Base-by-base conservation (phyloP, 345 rosid genomes). In the Excoecaria cochinchinensis region DNA sequence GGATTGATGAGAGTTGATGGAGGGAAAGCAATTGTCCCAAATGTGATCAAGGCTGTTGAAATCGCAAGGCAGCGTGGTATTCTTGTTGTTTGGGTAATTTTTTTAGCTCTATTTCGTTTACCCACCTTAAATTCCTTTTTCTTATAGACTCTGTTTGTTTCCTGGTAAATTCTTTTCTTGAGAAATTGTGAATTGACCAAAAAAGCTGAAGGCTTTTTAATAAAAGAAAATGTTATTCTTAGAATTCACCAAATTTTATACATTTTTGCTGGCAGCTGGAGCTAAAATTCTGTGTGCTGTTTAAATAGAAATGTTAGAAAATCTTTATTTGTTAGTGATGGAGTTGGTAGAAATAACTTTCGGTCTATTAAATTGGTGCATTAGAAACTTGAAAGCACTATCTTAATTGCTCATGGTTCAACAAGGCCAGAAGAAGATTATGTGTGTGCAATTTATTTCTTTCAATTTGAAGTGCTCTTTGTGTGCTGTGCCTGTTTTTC, bases 41-140 rank as follows among this genome's bases (percentile, higher is more conserved):
- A 88, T 74, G 97, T 95, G 19, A 72, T 95, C 5, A 85, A 78
- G 76, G 82, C 89, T 5, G 92, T 92, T 48, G 90, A 89, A 57
- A 75, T 87, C 71, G 90, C 97, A 21, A 85, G 99, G 89, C 82
- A 82, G 79, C 92, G 86, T 66, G 92, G 91, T n/a, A 67, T 91
- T 66, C 90, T 90, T 63, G 89, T 95, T 0, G 80, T 89, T 66
- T 95, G 97, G 97, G 97, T 95, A 88, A 31, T 31, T 68, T 52
- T 5, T 47, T 44, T n/a, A 3, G 14, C 55, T 3, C 15, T 51
- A 11, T 51, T 17, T 51, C 31, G 16, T 17, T 51, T 17, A 8
- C 3, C 55, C 12, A 51, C 2, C 11, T 51, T 31, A 31, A 31
- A 31, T 31, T 31, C 2, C 31, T 31, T 31, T 31, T 31, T 31